Evolutionary conservation across 768 basidiomycete species (phyloP), one percentile per base, ranked within the genome.

Genomic region (Leucosporidium creatinivorum): DNA sequence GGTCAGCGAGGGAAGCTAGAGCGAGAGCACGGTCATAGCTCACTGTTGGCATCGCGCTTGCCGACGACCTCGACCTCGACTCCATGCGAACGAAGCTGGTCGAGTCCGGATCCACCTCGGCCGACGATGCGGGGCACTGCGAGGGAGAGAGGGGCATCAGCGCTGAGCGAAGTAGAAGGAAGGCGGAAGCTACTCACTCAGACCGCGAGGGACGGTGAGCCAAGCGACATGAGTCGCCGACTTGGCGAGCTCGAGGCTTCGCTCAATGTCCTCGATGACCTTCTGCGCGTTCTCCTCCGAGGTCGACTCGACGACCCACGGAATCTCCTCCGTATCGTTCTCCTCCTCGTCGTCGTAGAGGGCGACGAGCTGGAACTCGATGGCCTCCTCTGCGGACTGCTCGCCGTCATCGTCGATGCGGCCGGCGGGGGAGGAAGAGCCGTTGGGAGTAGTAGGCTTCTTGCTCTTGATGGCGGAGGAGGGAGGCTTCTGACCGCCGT

Each of bases 321-420:
- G 72, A 21, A 76, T 72, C 33, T 62, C 62, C 19, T 54, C 62
- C 1, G 47, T 62, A 15, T 54, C 61, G 6, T 61, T 64, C 1
- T 7, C 61, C 59, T 57, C 55, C 13, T 28, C 58, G 28, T 44
- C 66, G 19, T 60, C 69, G 17, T 86, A 88, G 89, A 94, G 93
- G 69, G 84, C 84, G 8, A 88, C 87, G 66, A 89, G 86, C 66
- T 90, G 91, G 69, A 93, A 91, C 75, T 89, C 88, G 3, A 96
- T 81, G 75, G 82, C 78, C 12, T 80, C 74, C 19, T 78, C 77
- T n/a, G n/a, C n/a, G 0, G 76, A 62, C 23, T 59, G 68, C 17
- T 81, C 82, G 25, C 82, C 83, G n/a, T 85, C 85, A 25, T 81
- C 78, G 74, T 98, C 94, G 76, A 98, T 96, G 51, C 96, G 87